Evolutionary conservation across 805 yeast genomes (phyloP), one percentile per base, ranked within the genome.

Genomic region (Spathaspora gorwiae): DNA sequence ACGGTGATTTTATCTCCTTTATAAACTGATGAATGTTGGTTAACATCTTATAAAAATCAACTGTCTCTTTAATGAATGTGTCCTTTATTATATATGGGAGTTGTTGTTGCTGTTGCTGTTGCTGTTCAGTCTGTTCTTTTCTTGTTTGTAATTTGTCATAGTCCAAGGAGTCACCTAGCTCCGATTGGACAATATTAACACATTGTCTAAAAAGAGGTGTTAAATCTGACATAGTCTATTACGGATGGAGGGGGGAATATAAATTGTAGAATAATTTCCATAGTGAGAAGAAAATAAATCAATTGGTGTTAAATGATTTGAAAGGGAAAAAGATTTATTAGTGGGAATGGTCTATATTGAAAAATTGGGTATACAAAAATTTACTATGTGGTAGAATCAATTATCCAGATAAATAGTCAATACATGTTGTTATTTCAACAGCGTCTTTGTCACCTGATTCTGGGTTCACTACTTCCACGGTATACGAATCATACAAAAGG

Each of bases 201-300:
- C 81, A 76, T 50, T 74, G 73, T 30, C 55, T 54, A 57, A 78
- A 78, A 34, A 74, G 56, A 2, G 78, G 76, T 3, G 80, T 77
- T 44, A 71, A 60, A 50, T 77, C 79, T 8, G 78, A 55, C 80
- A 76, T 7, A 12, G 14, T 29, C 35, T 32, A 13, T 32, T 32
- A n/a, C n/a, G n/a, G 12, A 31, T 31, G 34, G 34, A 12, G 2
- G 35, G 35, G 2, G 35, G 2, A 3, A 3, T 19, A 19, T 19
- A 19, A 19, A 19, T 19, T 19, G 24, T 3, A 19, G 24, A 19
- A 19, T 19, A 19, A 19, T 19, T 19, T 5, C 24, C 24, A 19
- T 19, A 19, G 24, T 19, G 24, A 19, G 5, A 19, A 19, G 4
- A 3, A 5, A 19, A 19, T 3, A 19, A 5, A 19, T 19, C 5